These are phyloP conservation scores for Rhazya stricta DNA, from an alignment of 257 asterid genomes.

Conservation along the genomic window DNA sequence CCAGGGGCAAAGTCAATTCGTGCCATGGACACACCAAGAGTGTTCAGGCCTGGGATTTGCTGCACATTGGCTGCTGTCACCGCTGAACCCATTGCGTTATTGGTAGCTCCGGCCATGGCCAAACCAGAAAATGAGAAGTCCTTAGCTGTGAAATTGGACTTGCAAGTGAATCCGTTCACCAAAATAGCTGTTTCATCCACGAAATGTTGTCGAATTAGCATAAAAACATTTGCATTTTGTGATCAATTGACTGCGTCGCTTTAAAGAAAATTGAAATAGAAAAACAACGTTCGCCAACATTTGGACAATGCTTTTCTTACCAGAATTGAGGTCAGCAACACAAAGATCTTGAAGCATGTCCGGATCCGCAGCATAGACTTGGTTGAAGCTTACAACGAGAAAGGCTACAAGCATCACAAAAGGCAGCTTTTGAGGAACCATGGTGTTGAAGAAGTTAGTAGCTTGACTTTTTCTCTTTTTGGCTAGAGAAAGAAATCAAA, in stretches of 20 bases:
- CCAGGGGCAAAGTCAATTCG: constrained; percentile 50
- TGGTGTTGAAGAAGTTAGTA: no score
- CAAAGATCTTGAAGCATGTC: constrained; percentile 49
- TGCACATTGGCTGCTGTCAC: constrained; percentile 59
- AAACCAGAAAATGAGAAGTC: constrained; percentile 53
- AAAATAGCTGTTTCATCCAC: constrained; percentile 31
- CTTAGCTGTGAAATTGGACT: constrained; percentile 42
- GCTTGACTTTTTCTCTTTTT: no score
- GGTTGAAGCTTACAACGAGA: constrained; percentile 17
- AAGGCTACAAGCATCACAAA: constrained; percentile 10
- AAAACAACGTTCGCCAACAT: no score
- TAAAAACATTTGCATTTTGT: background rate
- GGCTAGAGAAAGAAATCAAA: no score
- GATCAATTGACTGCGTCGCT: no score
- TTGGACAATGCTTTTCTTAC: constrained; percentile 11
- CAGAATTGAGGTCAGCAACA: constrained; percentile 47
- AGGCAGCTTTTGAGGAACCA: no score
- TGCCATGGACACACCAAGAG: constrained; percentile 59
- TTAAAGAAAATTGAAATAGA: no score
- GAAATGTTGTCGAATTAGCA: background rate
- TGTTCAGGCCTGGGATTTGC: constrained; percentile 66
- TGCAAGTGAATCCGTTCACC: constrained; percentile 53
- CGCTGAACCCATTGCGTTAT: constrained; percentile 39
- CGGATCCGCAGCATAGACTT: constrained; percentile 35
- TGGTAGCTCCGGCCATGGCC: constrained; percentile 44